Conservation (phyloP, 257 asterid species). For the Agastache rugosa region DNA sequence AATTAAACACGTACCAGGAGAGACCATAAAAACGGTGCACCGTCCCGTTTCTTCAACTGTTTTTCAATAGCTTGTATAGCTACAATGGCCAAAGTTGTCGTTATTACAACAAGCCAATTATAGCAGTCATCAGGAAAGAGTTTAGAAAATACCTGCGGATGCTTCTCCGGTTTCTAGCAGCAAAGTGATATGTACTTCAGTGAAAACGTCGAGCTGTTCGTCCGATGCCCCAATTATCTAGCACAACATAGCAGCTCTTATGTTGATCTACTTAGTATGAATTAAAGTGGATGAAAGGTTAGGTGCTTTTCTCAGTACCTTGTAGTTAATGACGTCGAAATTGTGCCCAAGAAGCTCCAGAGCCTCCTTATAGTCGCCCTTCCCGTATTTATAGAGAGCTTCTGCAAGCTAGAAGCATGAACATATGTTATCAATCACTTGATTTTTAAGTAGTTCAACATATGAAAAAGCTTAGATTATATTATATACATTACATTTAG, state of each 20-base stretch:
- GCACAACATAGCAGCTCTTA: slow-evolving; percentile 30
- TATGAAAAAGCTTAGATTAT: neutral
- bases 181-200: slow-evolving; percentile 65
- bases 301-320: slow-evolving; percentile 50
- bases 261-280: neutral
- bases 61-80: slow-evolving; percentile 73
- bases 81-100: slow-evolving; percentile 35
- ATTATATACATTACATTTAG: neutral
- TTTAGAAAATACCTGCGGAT: slow-evolving; percentile 47
- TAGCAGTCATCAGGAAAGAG: neutral
- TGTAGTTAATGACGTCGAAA: slow-evolving; percentile 64
- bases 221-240: slow-evolving; percentile 97
- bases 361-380: slow-evolving; percentile 67
- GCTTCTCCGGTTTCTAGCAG: slow-evolving; percentile 67
- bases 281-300: neutral
- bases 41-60: slow-evolving; percentile 75
- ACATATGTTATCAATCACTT: slow-evolving; percentile 20
- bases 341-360: slow-evolving; percentile 64
- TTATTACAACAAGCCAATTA: slow-evolving; percentile 20
- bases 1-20: slow-evolving; percentile 60
- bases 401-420: slow-evolving; percentile 80
- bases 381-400: slow-evolving; percentile 66
- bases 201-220: slow-evolving; percentile 90
- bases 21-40: slow-evolving; percentile 81
- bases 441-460: neutral